These are phyloP conservation scores for Hibiscus syriacus DNA, from an alignment of 345 rosid species.

Conservation along the genomic window DNA sequence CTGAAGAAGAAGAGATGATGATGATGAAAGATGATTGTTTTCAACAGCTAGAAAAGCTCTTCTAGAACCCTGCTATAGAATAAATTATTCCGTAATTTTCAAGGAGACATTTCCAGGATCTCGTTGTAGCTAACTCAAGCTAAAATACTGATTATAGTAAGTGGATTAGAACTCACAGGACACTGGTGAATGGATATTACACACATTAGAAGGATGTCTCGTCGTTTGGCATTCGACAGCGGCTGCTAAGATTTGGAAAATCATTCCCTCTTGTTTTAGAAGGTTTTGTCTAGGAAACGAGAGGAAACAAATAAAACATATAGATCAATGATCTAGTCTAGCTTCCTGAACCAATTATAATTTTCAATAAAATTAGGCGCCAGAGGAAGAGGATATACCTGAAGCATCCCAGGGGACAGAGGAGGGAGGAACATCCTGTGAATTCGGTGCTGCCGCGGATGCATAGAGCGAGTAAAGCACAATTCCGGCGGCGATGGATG, in stretches of 20 bases:
- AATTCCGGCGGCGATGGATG: neutral
- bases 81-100: neutral
- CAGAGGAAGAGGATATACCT: neutral
- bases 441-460: neutral
- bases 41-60: constrained; percentile 30
- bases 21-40: constrained; percentile 21
- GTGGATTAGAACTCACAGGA: constrained; percentile 28
- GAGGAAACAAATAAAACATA: neutral
- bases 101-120: neutral
- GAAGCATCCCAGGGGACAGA: neutral
- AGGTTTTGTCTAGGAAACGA: constrained; percentile 38
- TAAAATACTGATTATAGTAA: neutral
- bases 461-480: neutral
- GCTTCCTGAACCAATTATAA: constrained; percentile 5
- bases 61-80: constrained; percentile 14
- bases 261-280: constrained; percentile 55
- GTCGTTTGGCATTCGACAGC: constrained; percentile 37
- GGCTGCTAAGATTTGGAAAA: constrained; percentile 57
- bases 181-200: constrained; percentile 33
- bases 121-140: neutral
- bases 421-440: neutral
- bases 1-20: constrained; percentile 33
- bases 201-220: constrained; percentile 38
- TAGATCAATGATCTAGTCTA: constrained; percentile 6
- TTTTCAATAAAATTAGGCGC: neutral